These are phyloP conservation scores for Pythium periplocum DNA, from an alignment of 352 stramenopile species.

Conservation along the genomic window DNA sequence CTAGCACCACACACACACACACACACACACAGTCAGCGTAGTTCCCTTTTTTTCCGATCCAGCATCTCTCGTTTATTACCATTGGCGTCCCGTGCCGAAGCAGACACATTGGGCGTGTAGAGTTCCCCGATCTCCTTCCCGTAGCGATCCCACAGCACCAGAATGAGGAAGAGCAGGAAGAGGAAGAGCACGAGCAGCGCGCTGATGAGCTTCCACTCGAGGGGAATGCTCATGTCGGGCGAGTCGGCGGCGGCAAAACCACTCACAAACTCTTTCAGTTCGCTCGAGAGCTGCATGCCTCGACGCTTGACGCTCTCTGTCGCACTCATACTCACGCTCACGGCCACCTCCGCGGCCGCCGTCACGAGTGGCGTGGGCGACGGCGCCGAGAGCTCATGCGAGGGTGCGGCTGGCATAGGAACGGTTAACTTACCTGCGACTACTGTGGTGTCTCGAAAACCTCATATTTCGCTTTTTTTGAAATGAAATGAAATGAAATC, in stretches of 20 bases:
- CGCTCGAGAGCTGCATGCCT: constrained; percentile 15
- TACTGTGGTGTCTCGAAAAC: too few species aligned
- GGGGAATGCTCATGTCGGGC: constrained; percentile 27
- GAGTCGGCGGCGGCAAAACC: constrained; percentile 24
- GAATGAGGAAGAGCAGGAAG: constrained; percentile 79
- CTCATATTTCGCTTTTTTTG: too few species aligned
- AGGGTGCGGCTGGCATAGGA: too few species aligned
- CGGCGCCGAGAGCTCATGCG: too few species aligned
- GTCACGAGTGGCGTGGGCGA: too few species aligned
- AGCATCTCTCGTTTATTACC: neutral
- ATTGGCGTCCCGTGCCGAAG: constrained; percentile 15
- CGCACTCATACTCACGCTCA: neutral
- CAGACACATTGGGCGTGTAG: constrained; percentile 43
- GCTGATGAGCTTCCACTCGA: constrained; percentile 71
- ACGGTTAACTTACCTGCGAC: too few species aligned
- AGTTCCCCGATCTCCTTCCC: constrained; percentile 80
- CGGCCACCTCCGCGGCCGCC: too few species aligned
- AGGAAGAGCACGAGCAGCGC: constrained; percentile 61
- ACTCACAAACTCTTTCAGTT: constrained; percentile 9
- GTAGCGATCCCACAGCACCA: constrained; percentile 79
- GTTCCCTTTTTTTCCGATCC: too few species aligned
- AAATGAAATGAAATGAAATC: too few species aligned
- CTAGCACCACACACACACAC: constrained; percentile 11
- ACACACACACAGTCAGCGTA: neutral
- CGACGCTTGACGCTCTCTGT: constrained; percentile 21